phyloP scores from a whole-genome alignment of 164 flowering plant genomes.

The Umbilicus rupestris region DNA sequence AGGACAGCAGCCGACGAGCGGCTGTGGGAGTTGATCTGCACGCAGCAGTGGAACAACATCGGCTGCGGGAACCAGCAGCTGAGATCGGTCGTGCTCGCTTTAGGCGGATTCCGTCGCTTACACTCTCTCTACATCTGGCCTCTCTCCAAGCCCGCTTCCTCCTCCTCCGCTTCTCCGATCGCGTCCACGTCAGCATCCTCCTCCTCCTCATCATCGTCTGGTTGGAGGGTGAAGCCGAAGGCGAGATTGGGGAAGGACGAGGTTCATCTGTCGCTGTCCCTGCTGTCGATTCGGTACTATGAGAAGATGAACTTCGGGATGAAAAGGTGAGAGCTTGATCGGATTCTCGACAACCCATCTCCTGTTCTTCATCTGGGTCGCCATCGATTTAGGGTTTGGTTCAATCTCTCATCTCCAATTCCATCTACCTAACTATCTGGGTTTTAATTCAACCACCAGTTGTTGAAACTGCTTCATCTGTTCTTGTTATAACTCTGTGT shows the following conservation, averaged over 20 bases:
- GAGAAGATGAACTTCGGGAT: conserved; percentile 65
- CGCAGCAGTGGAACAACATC: conserved; percentile 51
- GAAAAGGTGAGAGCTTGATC: conserved; percentile 15
- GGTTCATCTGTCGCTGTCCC: conserved; percentile 71
- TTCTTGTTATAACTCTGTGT: too few relatives aligned
- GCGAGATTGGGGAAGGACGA: conserved; percentile 80
- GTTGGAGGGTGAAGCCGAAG: conserved; percentile 16
- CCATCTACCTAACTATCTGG: too few relatives aligned
- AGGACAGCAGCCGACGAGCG: conserved; percentile 79
- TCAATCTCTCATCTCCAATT: not conserved
- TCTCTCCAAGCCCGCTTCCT: conserved; percentile 34
- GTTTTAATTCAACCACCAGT: too few relatives aligned
- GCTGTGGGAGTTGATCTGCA: conserved; percentile 94
- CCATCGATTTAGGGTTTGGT: not conserved
- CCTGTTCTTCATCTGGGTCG: not conserved
- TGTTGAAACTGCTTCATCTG: too few relatives aligned
- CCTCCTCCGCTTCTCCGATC: conserved; percentile 16
- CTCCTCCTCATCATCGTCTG: conserved; percentile 16
- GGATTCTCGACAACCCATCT: not conserved
- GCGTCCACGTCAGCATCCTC: conserved; percentile 13
- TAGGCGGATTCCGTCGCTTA: conserved; percentile 85
- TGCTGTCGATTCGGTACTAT: conserved; percentile 62
- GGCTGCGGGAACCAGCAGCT: conserved; percentile 57
- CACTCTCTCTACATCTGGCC: conserved; percentile 63
- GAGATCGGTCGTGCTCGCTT: conserved; percentile 74